Evolutionary conservation across 257 asterid species (phyloP).

Genomic region (Nemophila menziesii): DNA sequence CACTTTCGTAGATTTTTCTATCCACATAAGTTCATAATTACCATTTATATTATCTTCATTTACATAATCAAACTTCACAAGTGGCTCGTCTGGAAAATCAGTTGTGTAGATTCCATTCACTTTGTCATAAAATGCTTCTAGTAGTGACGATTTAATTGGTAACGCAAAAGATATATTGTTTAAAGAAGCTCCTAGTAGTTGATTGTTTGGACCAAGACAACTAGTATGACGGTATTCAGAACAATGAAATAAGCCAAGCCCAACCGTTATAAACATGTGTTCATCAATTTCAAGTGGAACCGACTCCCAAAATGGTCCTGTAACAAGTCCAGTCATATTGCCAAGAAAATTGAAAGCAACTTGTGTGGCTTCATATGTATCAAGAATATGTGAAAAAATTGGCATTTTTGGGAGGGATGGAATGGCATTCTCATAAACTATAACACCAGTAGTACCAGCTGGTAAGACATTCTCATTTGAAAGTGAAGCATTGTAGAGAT

Average conservation of each 20-base stretch:
- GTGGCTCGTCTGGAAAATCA: conserved; percentile 4
- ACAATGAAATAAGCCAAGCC: background rate
- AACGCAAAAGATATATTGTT: background rate
- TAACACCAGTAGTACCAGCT: background rate
- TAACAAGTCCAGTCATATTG: conserved; percentile 4
- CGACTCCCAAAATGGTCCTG: conserved; percentile 2
- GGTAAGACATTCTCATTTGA: no score
- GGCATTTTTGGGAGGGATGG: background rate
- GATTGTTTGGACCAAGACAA: background rate
- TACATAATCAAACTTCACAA: background rate
- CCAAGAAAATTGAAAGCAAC: background rate
- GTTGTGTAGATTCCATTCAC: conserved; percentile 5
- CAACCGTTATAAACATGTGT: conserved; percentile 4
- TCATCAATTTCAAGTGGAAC: conserved; percentile 2
- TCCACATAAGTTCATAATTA: background rate
- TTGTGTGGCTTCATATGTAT: background rate
- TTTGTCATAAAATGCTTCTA: conserved; percentile 4
- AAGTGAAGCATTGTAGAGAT: background rate
- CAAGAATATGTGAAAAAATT: no score
- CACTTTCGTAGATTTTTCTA: background rate
- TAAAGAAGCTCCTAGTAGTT: background rate
- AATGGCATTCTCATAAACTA: background rate
- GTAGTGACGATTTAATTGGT: background rate
- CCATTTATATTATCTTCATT: background rate
- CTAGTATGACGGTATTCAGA: background rate